Conservation (phyloP, 148 eudicot species). For the Vaccinium vitisidaea region DNA sequence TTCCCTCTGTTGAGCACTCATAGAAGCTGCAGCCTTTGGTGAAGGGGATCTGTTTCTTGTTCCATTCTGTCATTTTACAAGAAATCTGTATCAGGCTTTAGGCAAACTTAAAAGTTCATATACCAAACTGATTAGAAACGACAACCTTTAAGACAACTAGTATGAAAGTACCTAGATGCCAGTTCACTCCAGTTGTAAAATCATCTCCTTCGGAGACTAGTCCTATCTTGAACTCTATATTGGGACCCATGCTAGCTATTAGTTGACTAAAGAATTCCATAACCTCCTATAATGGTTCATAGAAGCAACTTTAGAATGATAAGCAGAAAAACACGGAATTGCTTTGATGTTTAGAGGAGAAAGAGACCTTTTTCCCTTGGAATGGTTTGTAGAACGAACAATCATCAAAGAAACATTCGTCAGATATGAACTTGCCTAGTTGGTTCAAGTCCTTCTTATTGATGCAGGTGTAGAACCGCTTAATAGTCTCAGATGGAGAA, state of each 20-base stretch:
- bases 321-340: neutral
- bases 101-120: neutral
- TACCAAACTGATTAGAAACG: neutral
- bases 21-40: slow-evolving; percentile 76
- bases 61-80: slow-evolving; percentile 66
- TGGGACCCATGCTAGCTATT: slow-evolving; percentile 57
- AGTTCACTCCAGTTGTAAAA: slow-evolving; percentile 39
- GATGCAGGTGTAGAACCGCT: slow-evolving; percentile 54
- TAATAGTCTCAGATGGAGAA: slow-evolving; percentile 45
- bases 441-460: slow-evolving; percentile 44
- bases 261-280: slow-evolving; percentile 47
- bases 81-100: neutral
- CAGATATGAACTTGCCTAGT: slow-evolving; percentile 38
- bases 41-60: slow-evolving; percentile 64
- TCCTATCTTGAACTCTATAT: slow-evolving; percentile 49
- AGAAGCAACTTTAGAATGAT: neutral
- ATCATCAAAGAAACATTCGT: slow-evolving; percentile 62
- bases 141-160: neutral
- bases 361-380: slow-evolving; percentile 59
- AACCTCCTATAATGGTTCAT: slow-evolving; percentile 48
- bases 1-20: slow-evolving; percentile 43
- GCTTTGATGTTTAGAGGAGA: neutral
- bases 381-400: slow-evolving; percentile 51
- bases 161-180: slow-evolving; percentile 64
- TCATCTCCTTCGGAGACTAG: slow-evolving; percentile 58